These are phyloP conservation scores for Phalaenopsis equestris DNA, from an alignment of 106 monocot species.

Conservation along the genomic window DNA sequence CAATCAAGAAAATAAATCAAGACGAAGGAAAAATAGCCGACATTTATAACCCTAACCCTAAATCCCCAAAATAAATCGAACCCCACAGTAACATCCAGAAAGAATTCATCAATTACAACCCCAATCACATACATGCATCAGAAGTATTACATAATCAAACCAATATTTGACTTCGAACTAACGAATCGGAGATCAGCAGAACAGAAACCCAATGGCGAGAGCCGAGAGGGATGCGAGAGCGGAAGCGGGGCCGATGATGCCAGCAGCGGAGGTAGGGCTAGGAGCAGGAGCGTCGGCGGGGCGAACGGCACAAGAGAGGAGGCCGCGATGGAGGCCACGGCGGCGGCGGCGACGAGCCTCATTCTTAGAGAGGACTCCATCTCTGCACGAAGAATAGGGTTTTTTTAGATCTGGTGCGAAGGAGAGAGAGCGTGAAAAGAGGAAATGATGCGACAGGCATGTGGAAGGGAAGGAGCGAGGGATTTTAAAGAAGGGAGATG, in stretches of 20 bases:
- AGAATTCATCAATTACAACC: neutral
- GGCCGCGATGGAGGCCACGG: neutral
- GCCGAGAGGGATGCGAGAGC: neutral
- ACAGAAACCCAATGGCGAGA: constrained; percentile 6
- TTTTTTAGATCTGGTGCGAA: neutral
- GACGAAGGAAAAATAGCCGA: neutral
- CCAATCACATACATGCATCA: neutral
- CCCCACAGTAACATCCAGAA: too few species aligned
- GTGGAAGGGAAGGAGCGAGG: neutral
- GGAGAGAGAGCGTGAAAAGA: too few species aligned
- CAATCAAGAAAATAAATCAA: neutral
- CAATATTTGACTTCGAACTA: neutral
- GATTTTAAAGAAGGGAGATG: neutral
- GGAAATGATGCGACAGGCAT: too few species aligned
- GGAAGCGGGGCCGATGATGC: neutral
- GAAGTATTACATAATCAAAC: neutral
- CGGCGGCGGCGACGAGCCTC: constrained; percentile 5
- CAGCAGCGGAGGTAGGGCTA: constrained; percentile 13
- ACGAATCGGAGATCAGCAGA: constrained; percentile 5
- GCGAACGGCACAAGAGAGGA: constrained; percentile 8
- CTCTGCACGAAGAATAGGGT: neutral
- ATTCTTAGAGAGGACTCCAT: constrained; percentile 10
- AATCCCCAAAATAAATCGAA: too few species aligned
- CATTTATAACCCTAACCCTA: neutral
- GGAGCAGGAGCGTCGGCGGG: constrained; percentile 14